Conservation (phyloP, 1,139 yeast genomes). For the Taiozyma sp. region DNA sequence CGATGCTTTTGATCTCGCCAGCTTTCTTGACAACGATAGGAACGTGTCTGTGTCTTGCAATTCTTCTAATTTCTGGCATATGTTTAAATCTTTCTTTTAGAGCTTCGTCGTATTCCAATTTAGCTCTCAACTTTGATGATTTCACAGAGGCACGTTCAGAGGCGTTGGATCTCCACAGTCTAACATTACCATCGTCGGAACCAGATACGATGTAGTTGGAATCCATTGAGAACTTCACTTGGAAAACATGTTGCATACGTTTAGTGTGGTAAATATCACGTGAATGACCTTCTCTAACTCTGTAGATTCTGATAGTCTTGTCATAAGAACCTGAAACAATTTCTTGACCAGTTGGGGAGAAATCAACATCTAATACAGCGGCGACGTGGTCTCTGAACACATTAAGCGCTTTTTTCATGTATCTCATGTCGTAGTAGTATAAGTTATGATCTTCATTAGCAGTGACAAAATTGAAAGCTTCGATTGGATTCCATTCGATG, state of each 20-base stretch:
- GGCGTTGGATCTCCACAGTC: constrained; percentile 89
- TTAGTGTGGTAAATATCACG: constrained; percentile 94
- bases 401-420: constrained; percentile 69
- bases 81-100: constrained; percentile 88
- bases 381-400: constrained; percentile 95
- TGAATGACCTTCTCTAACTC: constrained; percentile 79
- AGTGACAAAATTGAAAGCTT: constrained; percentile 87
- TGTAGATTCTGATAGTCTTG: constrained; percentile 79
- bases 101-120: constrained; percentile 85
- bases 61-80: constrained; percentile 94
- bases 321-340: constrained; percentile 95
- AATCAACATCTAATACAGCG: constrained; percentile 92
- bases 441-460: constrained; percentile 95
- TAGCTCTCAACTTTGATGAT: constrained; percentile 73
- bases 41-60: constrained; percentile 85
- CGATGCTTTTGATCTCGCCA: constrained; percentile 73
- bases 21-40: constrained; percentile 88
- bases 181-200: constrained; percentile 91
- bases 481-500: constrained; percentile 96
- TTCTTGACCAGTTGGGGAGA: constrained; percentile 96
- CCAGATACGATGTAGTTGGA: constrained; percentile 83
- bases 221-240: constrained; percentile 82
- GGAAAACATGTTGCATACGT: constrained; percentile 93
- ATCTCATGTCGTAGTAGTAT: constrained; percentile 95
- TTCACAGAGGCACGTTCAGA: constrained; percentile 78